Base-by-base conservation (phyloP, 371 early-diverging fungal genomes). In the Lichtheimia hyalospora region DNA sequence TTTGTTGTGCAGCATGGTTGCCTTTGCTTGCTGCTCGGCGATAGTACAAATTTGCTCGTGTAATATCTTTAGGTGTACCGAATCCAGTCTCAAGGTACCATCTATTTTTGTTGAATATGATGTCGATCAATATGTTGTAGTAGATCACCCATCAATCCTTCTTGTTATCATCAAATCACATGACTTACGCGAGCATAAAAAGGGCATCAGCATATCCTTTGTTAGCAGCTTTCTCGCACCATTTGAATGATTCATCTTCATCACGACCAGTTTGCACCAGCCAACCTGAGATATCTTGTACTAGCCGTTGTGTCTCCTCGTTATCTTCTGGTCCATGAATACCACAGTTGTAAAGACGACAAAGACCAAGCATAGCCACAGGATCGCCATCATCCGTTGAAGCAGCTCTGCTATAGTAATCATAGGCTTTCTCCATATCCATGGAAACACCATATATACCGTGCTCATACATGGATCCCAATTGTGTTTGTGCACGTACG, bases 161-260 rank as follows among this genome's bases (percentile, higher is more conserved):
- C 6, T 12, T n/a, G 5, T 18, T 14, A 46, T 46, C 46, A 8
- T n/a, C n/a, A n/a, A n/a, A n/a, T n/a, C n/a, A n/a, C n/a, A 34
- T 34, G 34, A 40, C 54, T 58, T 62, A 59, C 49, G 41, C 50
- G 27, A 58, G 49, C 18, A 62, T 50, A 55, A 68, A 79, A 28
- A 57, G 60, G 7, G 80, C 80, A 51, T 76, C 73, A 23, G 63
- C 63, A 24, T 70, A 41, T 16, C 64, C 63, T 41, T 61, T 50
- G 14, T 69, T 66, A 24, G 75, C 77, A n/a, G 77, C 77, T 21
- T 64, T 58, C 52, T 66, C 66, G 58, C 80, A 79, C 80, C 80
- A 79, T 46, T 46, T 56, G 41, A 74, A 79, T 0, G 80, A 68
- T 16, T 55, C 61, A 64, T 77, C 86, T 53, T 85, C 84, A 15